These are phyloP conservation scores for Alternaria sp. DNA, from an alignment of 2,329 filamentous ascomycete genomes.

Conservation along the genomic window DNA sequence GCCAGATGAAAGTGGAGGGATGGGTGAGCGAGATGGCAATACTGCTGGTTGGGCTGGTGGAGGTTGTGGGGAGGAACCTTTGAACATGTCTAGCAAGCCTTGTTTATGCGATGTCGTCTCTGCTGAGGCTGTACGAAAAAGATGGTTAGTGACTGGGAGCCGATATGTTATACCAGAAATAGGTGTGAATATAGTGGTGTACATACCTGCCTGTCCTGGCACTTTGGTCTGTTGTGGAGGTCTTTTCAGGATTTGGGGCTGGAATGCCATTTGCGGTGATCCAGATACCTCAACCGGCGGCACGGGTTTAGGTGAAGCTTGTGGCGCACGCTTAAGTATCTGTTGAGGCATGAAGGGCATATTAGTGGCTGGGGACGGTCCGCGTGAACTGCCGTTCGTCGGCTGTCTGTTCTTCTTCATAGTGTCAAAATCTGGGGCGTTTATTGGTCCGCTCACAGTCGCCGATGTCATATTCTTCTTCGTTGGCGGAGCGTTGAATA, in stretches of 20 bases:
- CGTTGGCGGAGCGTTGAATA: constrained; percentile 29
- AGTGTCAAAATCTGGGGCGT: constrained; percentile 53
- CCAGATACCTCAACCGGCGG: constrained; percentile 18
- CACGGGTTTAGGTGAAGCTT: constrained; percentile 15
- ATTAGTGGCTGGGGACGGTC: constrained; percentile 39
- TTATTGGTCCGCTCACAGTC: constrained; percentile 54
- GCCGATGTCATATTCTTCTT: constrained; percentile 49
- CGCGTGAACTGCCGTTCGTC: constrained; percentile 37
- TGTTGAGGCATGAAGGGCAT: constrained; percentile 42
- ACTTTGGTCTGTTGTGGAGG: constrained; percentile 41
- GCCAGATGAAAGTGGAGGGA: constrained; percentile 11
- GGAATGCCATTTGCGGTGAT: constrained; percentile 36
- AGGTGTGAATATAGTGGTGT: too few species aligned
- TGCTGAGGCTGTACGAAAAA: constrained; percentile 5
- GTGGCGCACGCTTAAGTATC: constrained; percentile 35
- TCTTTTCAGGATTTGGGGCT: constrained; percentile 50
- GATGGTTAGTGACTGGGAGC: background rate
- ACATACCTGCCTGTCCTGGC: constrained; percentile 9
- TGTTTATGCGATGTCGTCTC: constrained; percentile 32
- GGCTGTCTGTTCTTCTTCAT: constrained; percentile 45
- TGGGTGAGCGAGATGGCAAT: constrained; percentile 20
- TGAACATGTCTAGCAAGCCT: constrained; percentile 34
- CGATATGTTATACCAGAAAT: background rate
- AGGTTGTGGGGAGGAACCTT: constrained; percentile 27
- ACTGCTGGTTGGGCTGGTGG: constrained; percentile 17